Percentiles rank a stretch among this genome's conserved stretches.
Evolutionary conservation across 75 land plant species (phyloP).

Genomic region (Selaginella tamariscina): DNA sequence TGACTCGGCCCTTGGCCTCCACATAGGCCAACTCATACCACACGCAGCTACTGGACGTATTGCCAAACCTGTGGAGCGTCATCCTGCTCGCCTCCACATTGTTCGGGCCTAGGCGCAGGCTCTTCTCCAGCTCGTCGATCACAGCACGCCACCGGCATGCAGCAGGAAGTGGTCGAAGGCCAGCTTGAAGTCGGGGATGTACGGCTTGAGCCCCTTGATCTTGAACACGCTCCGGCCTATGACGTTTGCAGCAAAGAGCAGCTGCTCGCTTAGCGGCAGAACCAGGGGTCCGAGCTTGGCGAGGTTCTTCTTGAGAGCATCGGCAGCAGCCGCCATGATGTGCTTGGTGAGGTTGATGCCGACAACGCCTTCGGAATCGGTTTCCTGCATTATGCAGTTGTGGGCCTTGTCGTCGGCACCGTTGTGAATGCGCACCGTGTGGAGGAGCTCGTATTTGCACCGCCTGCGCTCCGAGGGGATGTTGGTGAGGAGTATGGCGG

Average conservation of each 20-base stretch:
- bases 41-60: slow-evolving; percentile 45
- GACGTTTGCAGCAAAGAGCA: slow-evolving; percentile 11
- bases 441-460: neutral
- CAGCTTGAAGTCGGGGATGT: slow-evolving; percentile 23
- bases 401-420: slow-evolving; percentile 5
- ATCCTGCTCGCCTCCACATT: slow-evolving; percentile 50
- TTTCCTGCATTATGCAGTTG: slow-evolving; percentile 19
- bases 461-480: too few relatives aligned
- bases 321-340: slow-evolving; percentile 34
- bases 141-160: slow-evolving; percentile 41
- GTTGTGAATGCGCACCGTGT: slow-evolving; percentile 1
- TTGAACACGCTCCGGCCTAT: neutral
- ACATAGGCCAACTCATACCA: slow-evolving; percentile 53
- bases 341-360: slow-evolving; percentile 41
- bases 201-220: slow-evolving; percentile 5
- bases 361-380: slow-evolving; percentile 32
- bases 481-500: neutral
- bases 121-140: slow-evolving; percentile 32
- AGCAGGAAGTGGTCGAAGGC: slow-evolving; percentile 23
- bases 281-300: slow-evolving; percentile 24
- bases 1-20: slow-evolving; percentile 49
- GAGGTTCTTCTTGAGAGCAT: slow-evolving; percentile 30
- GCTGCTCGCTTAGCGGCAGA: slow-evolving; percentile 29
- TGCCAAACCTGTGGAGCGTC: slow-evolving; percentile 46
- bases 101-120: slow-evolving; percentile 1